Evolutionary conservation across 2,329 filamentous ascomycete genomes (phyloP).

Genomic region (Fusarium palustre): DNA sequence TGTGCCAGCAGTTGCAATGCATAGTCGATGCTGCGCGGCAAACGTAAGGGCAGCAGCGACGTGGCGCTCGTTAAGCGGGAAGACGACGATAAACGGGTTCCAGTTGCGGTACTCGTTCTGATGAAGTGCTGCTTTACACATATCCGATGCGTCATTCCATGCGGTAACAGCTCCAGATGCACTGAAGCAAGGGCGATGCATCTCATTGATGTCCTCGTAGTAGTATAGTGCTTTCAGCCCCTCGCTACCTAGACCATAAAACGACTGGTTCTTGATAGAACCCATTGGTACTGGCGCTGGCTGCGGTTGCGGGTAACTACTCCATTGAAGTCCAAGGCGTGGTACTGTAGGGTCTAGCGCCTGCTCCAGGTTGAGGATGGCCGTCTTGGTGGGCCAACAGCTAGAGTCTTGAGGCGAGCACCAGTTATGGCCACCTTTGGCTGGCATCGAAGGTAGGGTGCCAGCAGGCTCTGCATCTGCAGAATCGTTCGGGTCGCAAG

Average conservation of each 20-base stretch:
- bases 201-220: not conserved
- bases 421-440: not conserved
- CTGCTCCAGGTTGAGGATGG: not conserved
- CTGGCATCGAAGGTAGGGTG: accelerated
- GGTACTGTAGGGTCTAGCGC: not conserved
- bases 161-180: not conserved
- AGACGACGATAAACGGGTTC: conserved; percentile 7
- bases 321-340: not conserved
- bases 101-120: conserved; percentile 7
- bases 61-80: conserved; percentile 5
- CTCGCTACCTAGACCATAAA: not conserved
- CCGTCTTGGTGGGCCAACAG: conserved; percentile 2
- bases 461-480: too few species aligned
- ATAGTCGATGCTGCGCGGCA: not conserved
- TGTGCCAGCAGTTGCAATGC: conserved; percentile 4
- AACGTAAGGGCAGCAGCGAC: not conserved
- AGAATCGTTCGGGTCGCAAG: not conserved
- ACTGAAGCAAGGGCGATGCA: conserved; percentile 3
- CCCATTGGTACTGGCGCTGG: conserved; percentile 1
- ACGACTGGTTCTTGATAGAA: not conserved
- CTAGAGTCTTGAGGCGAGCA: conserved; percentile 3
- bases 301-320: not conserved
- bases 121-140: conserved; percentile 9
- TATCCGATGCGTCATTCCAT: not conserved
- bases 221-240: not conserved